Base-by-base conservation (phyloP, 2,329 filamentous ascomycete genomes). In the Stromatinia cepivora region DNA sequence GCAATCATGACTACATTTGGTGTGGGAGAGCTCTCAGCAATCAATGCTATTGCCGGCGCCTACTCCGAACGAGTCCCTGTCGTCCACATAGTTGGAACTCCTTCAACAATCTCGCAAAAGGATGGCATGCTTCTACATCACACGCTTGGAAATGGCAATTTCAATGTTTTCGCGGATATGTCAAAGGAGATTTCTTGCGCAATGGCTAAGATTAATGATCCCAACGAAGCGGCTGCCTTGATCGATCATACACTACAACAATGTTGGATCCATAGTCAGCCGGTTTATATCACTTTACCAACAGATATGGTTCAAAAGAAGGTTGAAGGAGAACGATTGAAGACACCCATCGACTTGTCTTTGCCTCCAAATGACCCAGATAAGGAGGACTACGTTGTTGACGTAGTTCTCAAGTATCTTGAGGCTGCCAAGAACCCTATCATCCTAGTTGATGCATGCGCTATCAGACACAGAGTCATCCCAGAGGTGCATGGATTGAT, bases 231-330 rank as follows among this genome's bases (percentile, higher is more conserved):
- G 54, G 89, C 92, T 13, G 82, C 84, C 20, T 87, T 93, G 76
- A 94, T 97, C 74, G 93, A 97, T 78, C 85, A 92, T 75, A 88
- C 90, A 4, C 84, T 97, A 39, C 86, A 86, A 45, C 85, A 93
- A 80, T 95, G 92, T 78, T 92, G 87, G 82, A 80, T 92, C 57
- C 84, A 86, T 69, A 92, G 89, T 71, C 86, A 91, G 28, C 93
- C 93, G 3, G 91, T 96, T 63, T 97, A 97, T 80, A 88, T 97
- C 75, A 90, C 90, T 77, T 83, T 97, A 11, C 92, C 93, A 3
- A 92, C 91, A 22, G 92, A 97, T 77, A 91, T 95, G 84, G 88
- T 92, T 13, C 82, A 88, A 74, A 86, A 88, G 78, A 92, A 94
- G 80, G 82, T 97, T 34, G 90, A 94, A 77, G 92, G 91, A 48